phyloP scores from a whole-genome alignment of 192 early-diverging fungal genomes.

The Backusella macrospora region DNA sequence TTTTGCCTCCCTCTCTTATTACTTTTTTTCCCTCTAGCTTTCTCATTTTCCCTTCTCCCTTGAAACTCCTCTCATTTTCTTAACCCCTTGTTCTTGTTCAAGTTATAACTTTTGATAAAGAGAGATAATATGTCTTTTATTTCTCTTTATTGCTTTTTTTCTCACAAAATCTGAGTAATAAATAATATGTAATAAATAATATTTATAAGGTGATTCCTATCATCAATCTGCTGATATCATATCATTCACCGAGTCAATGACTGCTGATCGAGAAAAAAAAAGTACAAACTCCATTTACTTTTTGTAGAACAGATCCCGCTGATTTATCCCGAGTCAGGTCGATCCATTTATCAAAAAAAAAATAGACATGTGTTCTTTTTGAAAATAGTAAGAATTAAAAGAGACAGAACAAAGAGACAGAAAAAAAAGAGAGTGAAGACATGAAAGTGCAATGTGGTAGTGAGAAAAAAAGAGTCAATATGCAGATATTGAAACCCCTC shows the following conservation, averaged over 20 bases:
- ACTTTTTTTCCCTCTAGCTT: not conserved
- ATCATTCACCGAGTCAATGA: not conserved
- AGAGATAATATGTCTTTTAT: not conserved
- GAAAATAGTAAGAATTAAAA: not conserved
- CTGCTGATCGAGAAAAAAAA: conserved; percentile 7
- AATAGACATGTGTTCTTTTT: conserved; percentile 2
- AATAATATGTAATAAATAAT: not conserved
- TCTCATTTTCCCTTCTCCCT: not conserved
- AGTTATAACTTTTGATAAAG: not conserved
- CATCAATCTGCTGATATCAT: conserved; percentile 8
- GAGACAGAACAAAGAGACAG: not conserved
- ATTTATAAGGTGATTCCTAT: not conserved
- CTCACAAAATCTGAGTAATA: not conserved
- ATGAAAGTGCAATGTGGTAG: not conserved
- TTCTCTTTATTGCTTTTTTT: not conserved
- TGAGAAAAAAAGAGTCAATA: conserved; percentile 4
- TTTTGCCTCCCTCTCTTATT: not conserved
- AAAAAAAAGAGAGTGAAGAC: not conserved
- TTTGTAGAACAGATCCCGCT: not conserved
- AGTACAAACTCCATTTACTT: not conserved
- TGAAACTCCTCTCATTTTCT: conserved; percentile 2
- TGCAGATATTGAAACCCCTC: conserved; percentile 10
- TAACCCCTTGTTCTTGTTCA: not conserved
- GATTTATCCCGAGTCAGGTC: conserved; percentile 2
- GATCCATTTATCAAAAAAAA: conserved; percentile 11